Evolutionary conservation across 164 flowering plant species (phyloP).

Genomic region (Aristolochia californica): DNA sequence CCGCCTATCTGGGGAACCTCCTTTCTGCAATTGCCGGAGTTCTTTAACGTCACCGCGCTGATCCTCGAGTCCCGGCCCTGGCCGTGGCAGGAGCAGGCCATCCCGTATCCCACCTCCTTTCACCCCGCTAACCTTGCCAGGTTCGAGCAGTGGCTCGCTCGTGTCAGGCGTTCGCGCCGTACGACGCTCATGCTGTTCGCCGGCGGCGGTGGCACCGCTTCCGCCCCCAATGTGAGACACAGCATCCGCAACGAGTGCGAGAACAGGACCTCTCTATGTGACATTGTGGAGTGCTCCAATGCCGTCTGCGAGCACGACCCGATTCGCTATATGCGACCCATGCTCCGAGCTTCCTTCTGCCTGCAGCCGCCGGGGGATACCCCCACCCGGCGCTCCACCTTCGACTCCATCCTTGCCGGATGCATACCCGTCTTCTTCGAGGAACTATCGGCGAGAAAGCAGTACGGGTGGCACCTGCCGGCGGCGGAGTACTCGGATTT

Average conservation of each 20-base stretch:
- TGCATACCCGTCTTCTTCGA: constrained; percentile 98
- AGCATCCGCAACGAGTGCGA: constrained; percentile 72
- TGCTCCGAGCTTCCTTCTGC: constrained; percentile 75
- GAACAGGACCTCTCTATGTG: constrained; percentile 26
- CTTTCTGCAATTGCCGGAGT: constrained; percentile 65
- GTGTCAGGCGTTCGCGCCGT: constrained; percentile 47
- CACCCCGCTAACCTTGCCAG: constrained; percentile 54
- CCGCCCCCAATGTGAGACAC: constrained; percentile 55
- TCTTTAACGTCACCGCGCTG: constrained; percentile 68
- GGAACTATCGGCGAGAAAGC: constrained; percentile 57
- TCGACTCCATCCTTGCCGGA: constrained; percentile 75
- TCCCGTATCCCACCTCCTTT: constrained; percentile 85
- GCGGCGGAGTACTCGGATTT: constrained; percentile 45
- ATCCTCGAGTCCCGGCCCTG: constrained; percentile 58
- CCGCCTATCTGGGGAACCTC: constrained; percentile 83
- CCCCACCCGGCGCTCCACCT: constrained; percentile 78
- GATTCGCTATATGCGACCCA: constrained; percentile 68
- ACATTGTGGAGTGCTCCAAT: constrained; percentile 66
- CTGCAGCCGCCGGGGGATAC: constrained; percentile 98
- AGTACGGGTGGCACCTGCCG: constrained; percentile 82
- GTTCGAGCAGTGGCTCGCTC: constrained; percentile 47
- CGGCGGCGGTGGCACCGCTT: constrained; percentile 73
- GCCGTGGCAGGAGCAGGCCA: constrained; percentile 91
- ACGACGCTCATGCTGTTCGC: constrained; percentile 61
- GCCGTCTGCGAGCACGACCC: constrained; percentile 92